phyloP scores from a whole-genome alignment of 371 early-diverging fungal species.

The Globomyces sp. region DNA sequence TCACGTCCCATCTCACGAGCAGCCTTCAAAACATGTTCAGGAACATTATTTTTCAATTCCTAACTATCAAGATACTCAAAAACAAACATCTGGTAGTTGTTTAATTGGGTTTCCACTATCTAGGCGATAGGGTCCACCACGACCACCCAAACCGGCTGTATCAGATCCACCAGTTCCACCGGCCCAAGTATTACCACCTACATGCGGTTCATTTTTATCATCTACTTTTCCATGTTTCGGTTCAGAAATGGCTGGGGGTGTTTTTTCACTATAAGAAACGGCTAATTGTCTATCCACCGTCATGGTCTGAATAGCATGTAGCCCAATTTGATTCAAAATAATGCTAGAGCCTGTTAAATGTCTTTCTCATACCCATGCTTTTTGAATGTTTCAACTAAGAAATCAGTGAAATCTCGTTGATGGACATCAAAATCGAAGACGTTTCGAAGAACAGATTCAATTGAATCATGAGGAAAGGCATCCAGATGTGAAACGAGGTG shows the following conservation, averaged over 20 bases:
- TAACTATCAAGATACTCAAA: neutral
- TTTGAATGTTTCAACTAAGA: constrained; percentile 10
- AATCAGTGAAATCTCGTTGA: constrained; percentile 22
- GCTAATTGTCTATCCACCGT: constrained; percentile 5
- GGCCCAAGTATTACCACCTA: constrained; percentile 41
- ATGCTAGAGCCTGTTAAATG: neutral
- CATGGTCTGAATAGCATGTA: neutral
- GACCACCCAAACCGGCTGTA: constrained; percentile 32
- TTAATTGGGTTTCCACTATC: constrained; percentile 25
- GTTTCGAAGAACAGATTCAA: constrained; percentile 71
- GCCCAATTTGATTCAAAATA: neutral
- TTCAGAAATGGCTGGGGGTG: constrained; percentile 9
- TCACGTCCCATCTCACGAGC: constrained; percentile 65
- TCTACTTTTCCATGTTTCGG: constrained; percentile 47
- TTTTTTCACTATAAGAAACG: constrained; percentile 3
- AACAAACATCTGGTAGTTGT: constrained; percentile 23
- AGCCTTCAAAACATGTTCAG: constrained; percentile 39
- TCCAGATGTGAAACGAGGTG: constrained; percentile 77
- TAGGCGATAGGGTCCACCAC: constrained; percentile 32
- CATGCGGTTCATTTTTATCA: constrained; percentile 39
- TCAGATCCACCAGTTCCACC: constrained; percentile 28
- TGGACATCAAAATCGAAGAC: constrained; percentile 85
- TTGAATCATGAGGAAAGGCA: constrained; percentile 69
- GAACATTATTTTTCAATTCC: constrained; percentile 31
- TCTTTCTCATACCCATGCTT: neutral